phyloP scores from a whole-genome alignment of 1,139 yeast species.

The Blastobotrys capitulatus region DNA sequence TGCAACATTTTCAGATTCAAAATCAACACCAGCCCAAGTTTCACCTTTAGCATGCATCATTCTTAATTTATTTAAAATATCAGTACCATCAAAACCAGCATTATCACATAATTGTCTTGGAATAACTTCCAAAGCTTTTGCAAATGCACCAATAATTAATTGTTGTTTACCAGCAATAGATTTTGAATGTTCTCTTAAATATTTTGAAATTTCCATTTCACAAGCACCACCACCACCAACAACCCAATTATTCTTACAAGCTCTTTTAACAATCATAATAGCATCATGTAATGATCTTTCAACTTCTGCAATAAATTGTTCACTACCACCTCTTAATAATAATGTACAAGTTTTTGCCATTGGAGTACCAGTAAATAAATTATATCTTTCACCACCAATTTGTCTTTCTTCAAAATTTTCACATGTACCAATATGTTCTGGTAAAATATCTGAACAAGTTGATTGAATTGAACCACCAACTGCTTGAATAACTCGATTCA shows the following conservation, averaged over 20 bases:
- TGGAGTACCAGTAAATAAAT: conserved; percentile 88
- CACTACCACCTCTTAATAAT: conserved; percentile 94
- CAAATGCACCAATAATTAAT: conserved; percentile 83
- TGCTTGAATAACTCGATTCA: conserved; percentile 89
- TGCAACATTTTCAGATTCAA: conserved; percentile 73
- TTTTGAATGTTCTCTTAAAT: conserved; percentile 79
- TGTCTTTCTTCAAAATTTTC: conserved; percentile 84
- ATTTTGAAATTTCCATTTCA: conserved; percentile 92
- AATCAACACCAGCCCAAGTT: conserved; percentile 87
- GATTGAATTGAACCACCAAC: conserved; percentile 92
- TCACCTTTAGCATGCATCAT: conserved; percentile 95
- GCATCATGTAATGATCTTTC: conserved; percentile 98
- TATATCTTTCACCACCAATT: conserved; percentile 92
- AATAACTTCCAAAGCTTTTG: conserved; percentile 89
- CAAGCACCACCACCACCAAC: conserved; percentile 99
- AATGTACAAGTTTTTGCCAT: conserved; percentile 90
- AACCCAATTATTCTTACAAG: conserved; percentile 75
- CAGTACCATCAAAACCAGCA: conserved; percentile 96
- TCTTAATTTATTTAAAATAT: conserved; percentile 80
- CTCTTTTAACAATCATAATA: conserved; percentile 95
- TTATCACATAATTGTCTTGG: conserved; percentile 98
- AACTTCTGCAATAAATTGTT: conserved; percentile 96
- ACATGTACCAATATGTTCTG: conserved; percentile 80
- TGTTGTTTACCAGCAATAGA: conserved; percentile 95
- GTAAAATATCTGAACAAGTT: conserved; percentile 72